Conservation (phyloP, 305 asterid genomes). For the Caryopteris hybrid region DNA sequence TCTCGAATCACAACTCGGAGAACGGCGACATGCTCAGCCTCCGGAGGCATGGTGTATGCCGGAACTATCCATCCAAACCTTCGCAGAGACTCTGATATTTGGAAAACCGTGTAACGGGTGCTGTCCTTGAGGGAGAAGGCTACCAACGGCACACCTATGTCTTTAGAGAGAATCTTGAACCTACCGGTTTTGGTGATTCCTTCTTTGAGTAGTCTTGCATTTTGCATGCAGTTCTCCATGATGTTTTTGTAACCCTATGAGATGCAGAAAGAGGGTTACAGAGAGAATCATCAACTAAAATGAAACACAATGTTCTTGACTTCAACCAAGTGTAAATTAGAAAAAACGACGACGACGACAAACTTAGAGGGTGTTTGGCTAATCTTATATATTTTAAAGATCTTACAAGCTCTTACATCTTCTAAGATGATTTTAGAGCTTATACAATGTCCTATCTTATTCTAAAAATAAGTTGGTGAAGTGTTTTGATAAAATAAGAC, state of each 20-base stretch:
- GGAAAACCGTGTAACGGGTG: slow-evolving; percentile 54
- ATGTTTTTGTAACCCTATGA: slow-evolving; percentile 55
- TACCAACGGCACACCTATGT: slow-evolving; percentile 62
- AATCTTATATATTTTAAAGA: no score
- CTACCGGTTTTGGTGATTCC: slow-evolving; percentile 43
- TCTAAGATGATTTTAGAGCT: no score
- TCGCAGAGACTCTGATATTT: slow-evolving; percentile 57
- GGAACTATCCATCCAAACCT: slow-evolving; percentile 80
- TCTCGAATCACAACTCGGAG: slow-evolving; percentile 59
- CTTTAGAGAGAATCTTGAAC: slow-evolving; percentile 56
- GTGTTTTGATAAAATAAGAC: no score
- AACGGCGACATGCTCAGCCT: slow-evolving; percentile 55
- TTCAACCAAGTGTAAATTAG: no score
- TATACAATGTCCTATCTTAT: no score
- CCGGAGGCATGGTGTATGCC: slow-evolving; percentile 70
- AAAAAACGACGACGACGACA: no score
- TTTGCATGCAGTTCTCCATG: slow-evolving; percentile 64
- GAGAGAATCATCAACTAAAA: no score
- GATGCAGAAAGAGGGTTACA: background rate
- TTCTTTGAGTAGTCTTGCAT: slow-evolving; percentile 39
- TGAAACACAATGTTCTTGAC: no score
- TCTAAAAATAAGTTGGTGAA: no score
- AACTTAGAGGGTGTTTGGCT: no score
- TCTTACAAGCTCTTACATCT: no score
- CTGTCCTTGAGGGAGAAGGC: slow-evolving; percentile 64